phyloP scores from a whole-genome alignment of 352 stramenopile species.

The Thalassiosira pacifica region DNA sequence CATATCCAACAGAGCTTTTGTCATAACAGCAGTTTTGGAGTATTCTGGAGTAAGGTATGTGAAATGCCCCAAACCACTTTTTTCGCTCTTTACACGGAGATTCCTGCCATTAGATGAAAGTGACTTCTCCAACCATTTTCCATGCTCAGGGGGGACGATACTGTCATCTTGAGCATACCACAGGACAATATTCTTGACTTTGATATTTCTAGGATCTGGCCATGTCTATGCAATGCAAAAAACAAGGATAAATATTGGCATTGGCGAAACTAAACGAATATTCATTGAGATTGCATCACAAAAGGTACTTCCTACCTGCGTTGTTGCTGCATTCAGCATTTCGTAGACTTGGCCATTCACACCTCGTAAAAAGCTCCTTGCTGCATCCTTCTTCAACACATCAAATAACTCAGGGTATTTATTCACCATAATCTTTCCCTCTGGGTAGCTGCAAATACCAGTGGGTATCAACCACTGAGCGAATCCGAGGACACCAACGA shows the following conservation, averaged over 20 bases:
- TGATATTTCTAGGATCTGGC: not conserved
- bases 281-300: not conserved
- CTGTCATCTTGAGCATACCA: not conserved
- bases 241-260: not conserved
- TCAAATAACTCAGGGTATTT: not conserved
- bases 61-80: not conserved
- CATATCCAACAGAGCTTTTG: not conserved
- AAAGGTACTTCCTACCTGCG: not conserved
- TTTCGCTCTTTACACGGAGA: not conserved
- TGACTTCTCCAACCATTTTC: not conserved
- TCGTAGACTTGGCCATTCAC: not conserved
- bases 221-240: not conserved
- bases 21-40: not conserved
- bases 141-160: not conserved
- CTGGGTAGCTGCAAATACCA: not conserved
- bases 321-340: not conserved
- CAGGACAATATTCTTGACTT: not conserved
- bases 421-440: not conserved
- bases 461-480: not conserved
- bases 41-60: not conserved
- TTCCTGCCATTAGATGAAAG: not conserved
- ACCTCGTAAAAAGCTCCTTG: not conserved
- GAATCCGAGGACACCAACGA: not conserved
- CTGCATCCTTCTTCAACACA: not conserved
- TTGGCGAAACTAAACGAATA: not conserved